phyloP scores from a whole-genome alignment of 306 rosid species.

The Dicorynia guianensis region DNA sequence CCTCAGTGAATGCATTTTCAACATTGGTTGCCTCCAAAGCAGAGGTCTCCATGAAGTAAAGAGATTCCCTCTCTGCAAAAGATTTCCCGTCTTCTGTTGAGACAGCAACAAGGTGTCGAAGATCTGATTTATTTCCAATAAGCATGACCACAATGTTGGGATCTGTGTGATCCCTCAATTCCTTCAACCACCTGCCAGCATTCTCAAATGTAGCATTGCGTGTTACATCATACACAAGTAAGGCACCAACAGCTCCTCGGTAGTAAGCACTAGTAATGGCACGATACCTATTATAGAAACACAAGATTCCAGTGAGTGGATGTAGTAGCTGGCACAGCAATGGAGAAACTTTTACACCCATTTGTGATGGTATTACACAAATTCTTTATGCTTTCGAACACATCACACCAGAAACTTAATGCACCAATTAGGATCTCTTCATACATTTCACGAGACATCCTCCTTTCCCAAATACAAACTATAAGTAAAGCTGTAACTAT shows the following conservation, averaged over 20 bases:
- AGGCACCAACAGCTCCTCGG: slow-evolving; percentile 87
- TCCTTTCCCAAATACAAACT: not conserved
- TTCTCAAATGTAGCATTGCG: slow-evolving; percentile 73
- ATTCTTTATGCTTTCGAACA: not conserved
- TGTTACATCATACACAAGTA: slow-evolving; percentile 83
- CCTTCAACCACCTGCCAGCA: slow-evolving; percentile 77
- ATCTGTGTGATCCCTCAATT: slow-evolving; percentile 83
- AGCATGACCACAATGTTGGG: slow-evolving; percentile 89
- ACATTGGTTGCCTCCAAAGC: slow-evolving; percentile 87
- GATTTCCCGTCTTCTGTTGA: slow-evolving; percentile 71
- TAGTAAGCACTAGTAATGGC: slow-evolving; percentile 92
- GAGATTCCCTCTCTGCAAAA: slow-evolving; percentile 78
- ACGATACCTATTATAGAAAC: slow-evolving; percentile 64
- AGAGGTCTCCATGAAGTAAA: slow-evolving; percentile 91
- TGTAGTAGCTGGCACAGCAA: not conserved
- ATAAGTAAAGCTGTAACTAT: not conserved
- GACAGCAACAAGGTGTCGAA: slow-evolving; percentile 75
- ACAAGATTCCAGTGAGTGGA: slow-evolving; percentile 3
- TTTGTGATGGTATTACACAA: not conserved
- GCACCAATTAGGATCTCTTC: slow-evolving; percentile 4
- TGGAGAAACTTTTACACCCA: not conserved
- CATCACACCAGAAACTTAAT: slow-evolving; percentile 7
- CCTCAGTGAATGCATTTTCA: slow-evolving; percentile 73
- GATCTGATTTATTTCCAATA: slow-evolving; percentile 85
- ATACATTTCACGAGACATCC: not conserved